phyloP scores from a whole-genome alignment of 176 grass and related monocot species.

The Sorghum bicolor region Sorghum_bicolor_NCBIv3 NC_012871.2:851501-852000 shows the following conservation, averaged over 20 bases:
- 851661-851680: neutral
- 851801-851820: neutral
- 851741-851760: neutral
- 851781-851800: too few relatives aligned
- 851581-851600: neutral
- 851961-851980: too few relatives aligned
- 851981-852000: too few relatives aligned
- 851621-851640: neutral
- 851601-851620: neutral
- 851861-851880: too few relatives aligned
- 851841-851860: too few relatives aligned
- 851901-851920: too few relatives aligned
- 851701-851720: neutral
- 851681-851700: neutral
- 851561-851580: neutral
- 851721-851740: neutral
- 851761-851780: neutral
- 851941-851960: too few relatives aligned
- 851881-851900: too few relatives aligned
- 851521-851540: neutral
- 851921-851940: too few relatives aligned
- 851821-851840: neutral
- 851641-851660: neutral
- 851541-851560: neutral
- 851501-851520: neutral